phyloP scores from a whole-genome alignment of 1,284 basidiomycete species.

The Athelia sp. region DNA sequence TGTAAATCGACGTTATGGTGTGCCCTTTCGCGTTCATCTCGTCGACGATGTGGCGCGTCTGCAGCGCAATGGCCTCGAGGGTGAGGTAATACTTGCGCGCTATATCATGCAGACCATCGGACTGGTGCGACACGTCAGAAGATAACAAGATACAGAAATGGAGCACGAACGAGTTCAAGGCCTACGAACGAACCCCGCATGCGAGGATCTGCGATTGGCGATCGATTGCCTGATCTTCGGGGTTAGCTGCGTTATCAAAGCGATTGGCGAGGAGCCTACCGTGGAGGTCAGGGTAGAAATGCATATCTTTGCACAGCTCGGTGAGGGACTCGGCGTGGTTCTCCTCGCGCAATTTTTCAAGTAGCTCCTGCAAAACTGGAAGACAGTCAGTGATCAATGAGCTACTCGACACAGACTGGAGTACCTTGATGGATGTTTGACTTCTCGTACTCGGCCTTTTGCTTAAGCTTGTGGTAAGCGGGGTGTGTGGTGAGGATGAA shows the following conservation, averaged over 20 bases:
- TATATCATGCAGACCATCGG: constrained; percentile 76
- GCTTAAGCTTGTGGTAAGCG: constrained; percentile 69
- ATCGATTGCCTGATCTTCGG: constrained; percentile 76
- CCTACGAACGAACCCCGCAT: constrained; percentile 94
- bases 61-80: constrained; percentile 91
- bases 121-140: constrained; percentile 46
- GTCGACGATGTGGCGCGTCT: constrained; percentile 93
- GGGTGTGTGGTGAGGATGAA: constrained; percentile 93
- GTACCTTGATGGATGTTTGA: constrained; percentile 56
- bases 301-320: constrained; percentile 85
- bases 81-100: constrained; percentile 90
- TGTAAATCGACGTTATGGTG: constrained; percentile 81
- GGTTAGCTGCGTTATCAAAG: constrained; percentile 1
- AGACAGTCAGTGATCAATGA: neutral
- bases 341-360: constrained; percentile 65
- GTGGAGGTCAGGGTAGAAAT: constrained; percentile 93
- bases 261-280: constrained; percentile 33
- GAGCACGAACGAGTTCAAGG: constrained; percentile 60
- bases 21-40: constrained; percentile 89
- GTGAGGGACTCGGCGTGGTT: constrained; percentile 58
- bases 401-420: constrained; percentile 5
- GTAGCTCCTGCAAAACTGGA: constrained; percentile 67
- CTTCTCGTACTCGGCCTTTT: constrained; percentile 46
- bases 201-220: constrained; percentile 88
- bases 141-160: too few relatives aligned